Percentiles rank a stretch among this genome's conserved stretches.
Conservation (phyloP, 352 stramenopile species). For the Blastocystis sp. region DNA sequence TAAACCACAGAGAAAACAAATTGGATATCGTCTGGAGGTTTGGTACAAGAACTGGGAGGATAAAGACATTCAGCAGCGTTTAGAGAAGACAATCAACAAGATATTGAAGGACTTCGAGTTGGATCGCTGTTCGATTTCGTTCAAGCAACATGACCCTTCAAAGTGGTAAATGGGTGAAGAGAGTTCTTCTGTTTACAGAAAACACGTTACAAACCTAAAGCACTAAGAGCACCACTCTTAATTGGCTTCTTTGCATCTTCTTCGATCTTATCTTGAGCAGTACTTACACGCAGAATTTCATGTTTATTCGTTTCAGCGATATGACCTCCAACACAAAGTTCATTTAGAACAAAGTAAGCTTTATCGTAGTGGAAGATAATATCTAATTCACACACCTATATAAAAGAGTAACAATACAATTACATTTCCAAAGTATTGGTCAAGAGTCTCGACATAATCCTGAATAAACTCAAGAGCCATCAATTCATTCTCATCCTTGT, state of each 20-base stretch:
- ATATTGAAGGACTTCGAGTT: slow-evolving; percentile 44
- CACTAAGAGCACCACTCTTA: slow-evolving; percentile 14
- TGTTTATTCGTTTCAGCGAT: slow-evolving; percentile 89
- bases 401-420: too few relatives aligned
- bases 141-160: neutral
- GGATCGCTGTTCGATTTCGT: neutral
- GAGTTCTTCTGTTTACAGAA: neutral
- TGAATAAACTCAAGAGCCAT: slow-evolving; percentile 93
- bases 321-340: slow-evolving; percentile 94
- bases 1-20: slow-evolving; percentile 49
- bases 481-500: slow-evolving; percentile 89
- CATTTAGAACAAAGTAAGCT: slow-evolving; percentile 98
- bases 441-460: slow-evolving; percentile 91
- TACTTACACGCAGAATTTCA: slow-evolving; percentile 79
- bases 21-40: slow-evolving; percentile 65
- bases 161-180: neutral
- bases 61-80: slow-evolving; percentile 59
- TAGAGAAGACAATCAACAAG: slow-evolving; percentile 45
- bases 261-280: slow-evolving; percentile 80
- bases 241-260: slow-evolving; percentile 75
- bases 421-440: slow-evolving; percentile 88
- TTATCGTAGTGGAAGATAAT: slow-evolving; percentile 99
- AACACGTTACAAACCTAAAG: too few relatives aligned
- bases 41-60: slow-evolving; percentile 64
- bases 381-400: slow-evolving; percentile 77